phyloP scores from a whole-genome alignment of 257 asterid genomes.

The Fraxinus anomala region DNA sequence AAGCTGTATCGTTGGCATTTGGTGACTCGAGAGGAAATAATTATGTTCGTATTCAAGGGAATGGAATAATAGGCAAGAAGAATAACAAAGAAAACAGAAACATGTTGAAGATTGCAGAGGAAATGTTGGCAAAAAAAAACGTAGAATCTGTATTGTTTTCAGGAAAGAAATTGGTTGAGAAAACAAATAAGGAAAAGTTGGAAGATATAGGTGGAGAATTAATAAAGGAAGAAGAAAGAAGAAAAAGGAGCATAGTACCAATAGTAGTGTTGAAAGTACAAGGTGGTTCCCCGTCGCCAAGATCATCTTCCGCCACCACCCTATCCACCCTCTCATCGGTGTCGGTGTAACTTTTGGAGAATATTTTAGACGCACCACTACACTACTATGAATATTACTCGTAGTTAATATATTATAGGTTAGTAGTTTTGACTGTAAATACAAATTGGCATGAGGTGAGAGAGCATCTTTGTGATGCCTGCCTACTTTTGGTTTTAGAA shows the following conservation, averaged over 20 bases:
- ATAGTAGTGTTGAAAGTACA: constrained; percentile 51
- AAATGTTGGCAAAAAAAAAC: constrained; percentile 59
- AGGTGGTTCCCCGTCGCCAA: constrained; percentile 37
- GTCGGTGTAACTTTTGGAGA: not conserved
- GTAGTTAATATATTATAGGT: not conserved
- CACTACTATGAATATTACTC: too few relatives aligned
- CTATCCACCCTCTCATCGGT: constrained; percentile 53
- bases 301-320: constrained; percentile 74
- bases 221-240: constrained; percentile 63
- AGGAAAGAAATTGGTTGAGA: constrained; percentile 61
- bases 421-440: not conserved
- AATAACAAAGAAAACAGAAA: not conserved
- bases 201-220: constrained; percentile 55
- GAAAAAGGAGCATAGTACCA: constrained; percentile 49
- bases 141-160: constrained; percentile 65
- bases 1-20: constrained; percentile 88
- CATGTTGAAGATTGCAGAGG: constrained; percentile 39
- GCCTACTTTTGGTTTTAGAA: not conserved
- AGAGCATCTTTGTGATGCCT: not conserved
- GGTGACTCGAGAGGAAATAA: constrained; percentile 50
- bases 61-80: constrained; percentile 30
- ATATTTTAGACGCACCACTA: too few relatives aligned
- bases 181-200: constrained; percentile 59
- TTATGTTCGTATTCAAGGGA: constrained; percentile 72
- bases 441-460: not conserved